Evolutionary conservation across 2,329 filamentous ascomycete species (phyloP).

Genomic region (Fusarium neocosmosporiellum): DNA sequence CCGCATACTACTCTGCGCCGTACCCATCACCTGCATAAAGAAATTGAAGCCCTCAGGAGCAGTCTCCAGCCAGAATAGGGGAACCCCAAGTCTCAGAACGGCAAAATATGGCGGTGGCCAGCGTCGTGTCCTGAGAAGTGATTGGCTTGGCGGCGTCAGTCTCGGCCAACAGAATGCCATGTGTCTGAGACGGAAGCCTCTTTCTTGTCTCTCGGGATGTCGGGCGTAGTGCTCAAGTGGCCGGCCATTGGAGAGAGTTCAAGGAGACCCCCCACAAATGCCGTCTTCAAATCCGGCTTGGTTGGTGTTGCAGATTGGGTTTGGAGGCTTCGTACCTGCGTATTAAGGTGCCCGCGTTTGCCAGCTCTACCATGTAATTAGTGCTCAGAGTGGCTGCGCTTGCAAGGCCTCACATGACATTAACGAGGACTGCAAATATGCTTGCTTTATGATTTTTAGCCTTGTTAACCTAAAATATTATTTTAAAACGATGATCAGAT

Average conservation of each 20-base stretch:
- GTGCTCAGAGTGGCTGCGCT: neutral
- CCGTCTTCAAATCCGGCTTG: neutral
- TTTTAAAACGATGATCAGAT: neutral
- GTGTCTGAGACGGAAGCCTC: neutral
- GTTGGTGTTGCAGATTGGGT: neutral
- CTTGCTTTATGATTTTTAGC: neutral
- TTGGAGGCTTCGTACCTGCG: neutral
- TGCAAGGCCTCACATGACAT: neutral
- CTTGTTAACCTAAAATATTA: neutral
- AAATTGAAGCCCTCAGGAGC: slow-evolving; percentile 3
- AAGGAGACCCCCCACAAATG: neutral
- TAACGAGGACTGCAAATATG: neutral
- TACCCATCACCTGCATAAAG: slow-evolving; percentile 4
- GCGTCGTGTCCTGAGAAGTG: slow-evolving; percentile 26
- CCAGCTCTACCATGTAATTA: neutral
- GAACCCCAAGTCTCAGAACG: slow-evolving; percentile 29
- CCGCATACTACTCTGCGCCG: slow-evolving; percentile 3
- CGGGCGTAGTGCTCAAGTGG: neutral
- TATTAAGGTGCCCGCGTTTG: neutral
- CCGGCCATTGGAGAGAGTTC: neutral
- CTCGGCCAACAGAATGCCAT: slow-evolving; percentile 2
- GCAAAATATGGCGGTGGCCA: slow-evolving; percentile 28
- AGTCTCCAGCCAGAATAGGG: slow-evolving; percentile 26
- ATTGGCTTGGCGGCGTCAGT: slow-evolving; percentile 30
- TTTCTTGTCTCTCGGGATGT: neutral